Evolutionary conservation across 352 stramenopile species (phyloP).

Genomic region (Globisporangium barbulae): DNA sequence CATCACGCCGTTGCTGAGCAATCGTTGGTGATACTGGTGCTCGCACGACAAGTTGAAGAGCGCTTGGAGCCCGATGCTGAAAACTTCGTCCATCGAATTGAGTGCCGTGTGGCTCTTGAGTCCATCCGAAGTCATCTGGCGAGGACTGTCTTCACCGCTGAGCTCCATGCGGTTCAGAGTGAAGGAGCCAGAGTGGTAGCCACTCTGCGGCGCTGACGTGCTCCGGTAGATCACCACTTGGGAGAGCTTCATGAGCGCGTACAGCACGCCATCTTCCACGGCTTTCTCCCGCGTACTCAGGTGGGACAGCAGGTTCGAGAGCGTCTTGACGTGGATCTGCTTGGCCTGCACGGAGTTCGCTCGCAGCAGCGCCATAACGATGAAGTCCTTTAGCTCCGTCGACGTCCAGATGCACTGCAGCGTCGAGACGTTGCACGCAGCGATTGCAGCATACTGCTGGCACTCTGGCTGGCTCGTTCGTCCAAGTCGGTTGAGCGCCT

Average conservation of each 20-base stretch:
- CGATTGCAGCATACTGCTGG: conserved; percentile 77
- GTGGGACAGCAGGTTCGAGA: conserved; percentile 76
- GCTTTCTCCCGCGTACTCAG: conserved; percentile 43
- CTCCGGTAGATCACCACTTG: conserved; percentile 41
- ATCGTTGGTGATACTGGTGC: conserved; percentile 58
- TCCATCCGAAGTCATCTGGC: not conserved
- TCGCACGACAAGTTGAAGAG: conserved; percentile 80
- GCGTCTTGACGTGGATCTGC: conserved; percentile 78
- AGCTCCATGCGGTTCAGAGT: not conserved
- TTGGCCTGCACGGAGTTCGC: conserved; percentile 80
- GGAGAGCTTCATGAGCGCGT: conserved; percentile 77
- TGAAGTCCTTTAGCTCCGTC: conserved; percentile 77
- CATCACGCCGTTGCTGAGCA: conserved; percentile 72
- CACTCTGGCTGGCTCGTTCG: conserved; percentile 71
- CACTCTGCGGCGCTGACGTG: conserved; percentile 4
- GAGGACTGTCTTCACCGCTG: not conserved
- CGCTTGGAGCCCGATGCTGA: conserved; percentile 65
- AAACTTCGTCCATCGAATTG: conserved; percentile 47
- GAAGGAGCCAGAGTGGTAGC: conserved; percentile 5
- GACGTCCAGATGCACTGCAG: conserved; percentile 70
- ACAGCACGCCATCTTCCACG: conserved; percentile 74
- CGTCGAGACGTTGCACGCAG: conserved; percentile 74
- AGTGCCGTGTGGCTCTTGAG: not conserved
- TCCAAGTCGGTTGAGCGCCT: conserved; percentile 67
- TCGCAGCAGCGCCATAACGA: conserved; percentile 69